Conservation (phyloP, 768 basidiomycete species). For the Botryobasidium botryosum region DNA sequence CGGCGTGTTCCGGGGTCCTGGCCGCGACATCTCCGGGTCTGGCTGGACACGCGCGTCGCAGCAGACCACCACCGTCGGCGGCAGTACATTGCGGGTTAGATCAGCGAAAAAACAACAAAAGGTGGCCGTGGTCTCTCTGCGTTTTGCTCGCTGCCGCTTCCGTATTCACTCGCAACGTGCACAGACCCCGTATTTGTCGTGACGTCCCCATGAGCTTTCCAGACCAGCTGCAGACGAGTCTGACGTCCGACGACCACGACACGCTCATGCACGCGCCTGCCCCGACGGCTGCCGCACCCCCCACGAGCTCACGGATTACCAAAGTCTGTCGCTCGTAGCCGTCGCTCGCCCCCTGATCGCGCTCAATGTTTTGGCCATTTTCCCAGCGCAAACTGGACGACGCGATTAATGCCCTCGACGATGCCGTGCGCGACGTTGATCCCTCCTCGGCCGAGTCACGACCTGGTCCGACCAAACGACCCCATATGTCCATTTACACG, state of each 20-base stretch:
- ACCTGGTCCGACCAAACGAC: constrained; percentile 34
- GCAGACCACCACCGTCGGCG: too few species aligned
- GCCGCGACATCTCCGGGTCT: too few species aligned
- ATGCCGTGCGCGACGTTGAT: constrained; percentile 29
- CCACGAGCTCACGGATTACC: constrained; percentile 18
- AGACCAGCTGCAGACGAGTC: too few species aligned
- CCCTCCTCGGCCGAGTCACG: constrained; percentile 4
- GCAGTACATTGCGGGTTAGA: too few species aligned
- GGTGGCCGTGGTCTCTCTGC: too few species aligned
- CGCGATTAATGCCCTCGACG: constrained; percentile 55
- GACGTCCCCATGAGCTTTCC: too few species aligned
- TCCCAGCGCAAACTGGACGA: constrained; percentile 64
- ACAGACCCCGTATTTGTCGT: too few species aligned
- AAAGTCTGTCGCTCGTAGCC: constrained; percentile 23
- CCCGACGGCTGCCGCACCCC: not conserved
- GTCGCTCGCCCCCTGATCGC: not conserved
- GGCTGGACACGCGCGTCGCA: too few species aligned
- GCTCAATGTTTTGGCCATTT: not conserved
- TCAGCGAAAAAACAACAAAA: too few species aligned
- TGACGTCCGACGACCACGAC: not conserved
- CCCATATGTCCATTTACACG: constrained; percentile 47
- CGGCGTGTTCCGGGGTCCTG: too few species aligned
- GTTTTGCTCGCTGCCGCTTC: too few species aligned
- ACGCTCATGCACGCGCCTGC: not conserved
- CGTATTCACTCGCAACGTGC: too few species aligned